Evolutionary conservation across 352 stramenopile species (phyloP), one percentile per base, ranked within the genome.

Genomic region (Pythium plurisporium): DNA sequence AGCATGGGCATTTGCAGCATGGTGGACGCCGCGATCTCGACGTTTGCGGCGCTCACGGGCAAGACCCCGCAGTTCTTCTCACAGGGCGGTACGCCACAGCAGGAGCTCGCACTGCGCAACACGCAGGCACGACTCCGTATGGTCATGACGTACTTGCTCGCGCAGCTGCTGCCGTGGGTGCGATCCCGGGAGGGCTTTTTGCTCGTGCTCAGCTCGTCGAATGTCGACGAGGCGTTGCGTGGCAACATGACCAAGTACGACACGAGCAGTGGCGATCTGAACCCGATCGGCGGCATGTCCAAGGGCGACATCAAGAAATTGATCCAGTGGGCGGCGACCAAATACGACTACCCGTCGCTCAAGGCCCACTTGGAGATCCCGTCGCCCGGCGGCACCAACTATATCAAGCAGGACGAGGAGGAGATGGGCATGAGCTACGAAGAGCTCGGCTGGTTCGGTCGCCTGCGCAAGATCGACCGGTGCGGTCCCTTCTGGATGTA

Each of bases 171-270:
- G 43, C 97, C 96, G 4, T 99, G 96, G 97, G 87, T 98, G n/a
- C 88, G 97, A n/a, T 86, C 79, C 22, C 92, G 92, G 53, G 73
- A 56, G 11, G 96, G 96, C 34, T 99, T 98, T 59, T 65, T 99
- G n/a, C 84, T 99, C 10, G 97, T 99, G 27, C 77, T 99, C 20
- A 97, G 96, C 52, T 98, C 89, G 37, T 96, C 91, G 30, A 99
- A 99, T 71, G 97, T 99, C 2, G 97, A 99, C 62, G 97, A 99
- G 75, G 92, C 91, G 0, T 76, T 99, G 37, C 89, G 96, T 46
- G 97, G 97, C 20, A 99, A 99, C 79, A 98, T 99, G 93, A 99
- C 97, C 38, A 99, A 99, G 75, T 99, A 99, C 64, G 97, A 99
- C 80, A 99, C 96, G 73, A 98, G 89, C 61, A 97, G 86, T 55